Evolutionary conservation across 1,284 basidiomycete species (phyloP), one percentile per base, ranked within the genome.

Genomic region (Ganoderma lucidum): DNA sequence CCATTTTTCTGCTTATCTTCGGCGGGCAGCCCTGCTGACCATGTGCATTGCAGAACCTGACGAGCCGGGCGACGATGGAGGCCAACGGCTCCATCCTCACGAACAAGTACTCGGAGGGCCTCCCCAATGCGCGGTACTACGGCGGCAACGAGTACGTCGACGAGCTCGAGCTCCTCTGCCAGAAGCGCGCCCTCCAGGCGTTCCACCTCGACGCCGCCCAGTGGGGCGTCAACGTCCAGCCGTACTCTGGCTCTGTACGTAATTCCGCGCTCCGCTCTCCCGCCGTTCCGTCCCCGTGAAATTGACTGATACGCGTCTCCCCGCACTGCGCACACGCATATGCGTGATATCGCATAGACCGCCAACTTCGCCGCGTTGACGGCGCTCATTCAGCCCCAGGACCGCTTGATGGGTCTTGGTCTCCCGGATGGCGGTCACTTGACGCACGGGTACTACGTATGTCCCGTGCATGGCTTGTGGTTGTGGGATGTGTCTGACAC

Each of bases 201-300:
- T 99, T 99, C 90, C 92, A 96, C 87, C 93, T 99, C 74, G 96
- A 99, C 84, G 90, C 94, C 65, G 87, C 89, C 71, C 88, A 91
- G 79, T 99, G 98, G 98, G 97, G 98, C 78, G 97, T 99, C 83
- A 99, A 99, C 81, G 98, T 99, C 72, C 98, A 99, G 85, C 98
- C 98, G 23, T 99, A 99, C 86, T 98, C 96, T 78, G 97, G 93
- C 74, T 90, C 81, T 81, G 93, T 90, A 62, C 67, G 74, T 73
- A 71, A 71, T 41, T 42, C 28, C 45, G 8, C 56, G 17, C 28
- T 65, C 5, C 64, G 64, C 30, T 60, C 71, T 37, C 28, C 39
- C 35, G 56, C 59, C 59, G 23, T 61, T 41, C 39, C 53, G 6
- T 55, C 3, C 28, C 10, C 35, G 9, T 35, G 59, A 42, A 41